Evolutionary conservation across 225 moss, liverwort and hornwort genomes (phyloP).

Genomic region (Physcomitrellopsis africana): DNA sequence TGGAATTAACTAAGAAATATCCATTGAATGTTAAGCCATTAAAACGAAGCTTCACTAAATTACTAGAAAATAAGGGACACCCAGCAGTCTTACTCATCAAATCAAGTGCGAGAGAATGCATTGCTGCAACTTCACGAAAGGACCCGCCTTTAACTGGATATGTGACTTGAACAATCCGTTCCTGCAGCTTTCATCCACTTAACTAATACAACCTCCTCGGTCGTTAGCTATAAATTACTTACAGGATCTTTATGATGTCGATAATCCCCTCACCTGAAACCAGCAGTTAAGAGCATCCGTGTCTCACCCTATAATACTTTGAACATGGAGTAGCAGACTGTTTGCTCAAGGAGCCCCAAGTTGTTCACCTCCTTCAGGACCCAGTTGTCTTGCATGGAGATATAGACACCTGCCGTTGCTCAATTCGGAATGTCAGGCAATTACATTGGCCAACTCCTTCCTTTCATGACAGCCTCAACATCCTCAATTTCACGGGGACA

Average conservation of each 20-base stretch:
- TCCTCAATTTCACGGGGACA: conserved; percentile 90
- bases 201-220: conserved; percentile 4
- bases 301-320: conserved; percentile 1
- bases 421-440: conserved; percentile 27
- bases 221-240: not conserved
- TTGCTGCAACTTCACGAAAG: too few relatives aligned
- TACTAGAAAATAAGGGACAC: too few relatives aligned
- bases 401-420: conserved; percentile 1
- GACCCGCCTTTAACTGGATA: not conserved
- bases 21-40: too few relatives aligned
- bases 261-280: not conserved
- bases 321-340: not conserved
- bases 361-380: conserved; percentile 12
- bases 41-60: too few relatives aligned
- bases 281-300: conserved; percentile 9
- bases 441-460: conserved; percentile 67
- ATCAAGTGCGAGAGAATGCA: too few relatives aligned
- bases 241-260: not conserved
- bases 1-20: too few relatives aligned
- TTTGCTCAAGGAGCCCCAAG: conserved; percentile 1
- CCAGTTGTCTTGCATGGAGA: not conserved
- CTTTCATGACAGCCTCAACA: conserved; percentile 87
- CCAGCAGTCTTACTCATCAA: too few relatives aligned
- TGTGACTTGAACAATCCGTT: not conserved
- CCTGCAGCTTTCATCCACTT: conserved; percentile 1